Conservation (phyloP, 305 asterid genomes). For the Fraxinus floribunda region DNA sequence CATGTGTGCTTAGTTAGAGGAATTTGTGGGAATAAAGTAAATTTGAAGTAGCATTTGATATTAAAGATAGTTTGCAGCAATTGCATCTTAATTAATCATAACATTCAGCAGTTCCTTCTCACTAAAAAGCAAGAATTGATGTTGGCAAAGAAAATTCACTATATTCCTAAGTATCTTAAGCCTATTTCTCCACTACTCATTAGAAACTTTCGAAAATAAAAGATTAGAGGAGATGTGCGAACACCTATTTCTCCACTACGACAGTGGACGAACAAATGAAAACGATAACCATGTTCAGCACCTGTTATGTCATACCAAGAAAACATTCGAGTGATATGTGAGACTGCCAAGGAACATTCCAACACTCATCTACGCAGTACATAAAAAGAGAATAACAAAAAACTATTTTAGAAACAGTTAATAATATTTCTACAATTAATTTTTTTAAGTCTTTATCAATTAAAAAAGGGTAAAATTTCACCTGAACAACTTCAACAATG, state of each 20-base stretch:
- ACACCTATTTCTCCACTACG: neutral
- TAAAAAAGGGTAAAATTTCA: conserved; percentile 26
- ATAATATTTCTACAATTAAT: neutral
- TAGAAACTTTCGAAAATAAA: neutral
- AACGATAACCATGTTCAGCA: neutral
- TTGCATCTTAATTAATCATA: neutral
- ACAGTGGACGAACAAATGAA: neutral
- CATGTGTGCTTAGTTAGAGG: neutral
- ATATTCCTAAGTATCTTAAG: neutral
- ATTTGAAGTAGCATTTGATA: neutral
- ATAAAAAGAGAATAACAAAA: neutral
- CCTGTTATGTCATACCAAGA: neutral
- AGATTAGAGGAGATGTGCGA: neutral
- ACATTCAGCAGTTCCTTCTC: neutral
- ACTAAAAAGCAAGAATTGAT: neutral
- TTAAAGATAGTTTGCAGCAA: neutral
- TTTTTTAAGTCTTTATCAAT: neutral
- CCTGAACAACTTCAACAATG: conserved; percentile 80
- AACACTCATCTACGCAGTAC: neutral
- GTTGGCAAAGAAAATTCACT: neutral
- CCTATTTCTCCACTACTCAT: neutral
- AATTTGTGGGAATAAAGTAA: neutral
- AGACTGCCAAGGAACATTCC: neutral
- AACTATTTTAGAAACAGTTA: neutral
- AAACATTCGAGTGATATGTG: neutral